A percentile compares a stretch with the other conserved stretches of the same genome.
Evolutionary conservation across 2,329 filamentous ascomycete species (phyloP).

Genomic region (Calonectria fujianensis): DNA sequence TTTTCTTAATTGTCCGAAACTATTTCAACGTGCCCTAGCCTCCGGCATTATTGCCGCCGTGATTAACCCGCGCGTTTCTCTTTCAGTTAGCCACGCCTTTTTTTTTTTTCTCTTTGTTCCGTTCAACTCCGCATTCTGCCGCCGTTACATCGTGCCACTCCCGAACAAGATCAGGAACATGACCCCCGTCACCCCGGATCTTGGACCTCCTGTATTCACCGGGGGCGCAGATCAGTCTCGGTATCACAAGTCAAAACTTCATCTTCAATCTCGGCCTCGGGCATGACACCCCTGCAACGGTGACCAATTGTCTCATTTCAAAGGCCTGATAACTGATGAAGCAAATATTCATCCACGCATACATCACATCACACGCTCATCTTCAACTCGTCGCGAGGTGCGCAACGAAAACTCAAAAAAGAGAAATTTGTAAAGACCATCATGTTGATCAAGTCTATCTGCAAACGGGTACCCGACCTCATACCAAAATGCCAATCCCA

Average conservation of each 20-base stretch:
- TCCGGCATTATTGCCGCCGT: neutral
- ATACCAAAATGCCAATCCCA: constrained; percentile 39
- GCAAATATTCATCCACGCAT: neutral
- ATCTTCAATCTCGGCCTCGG: constrained; percentile 30
- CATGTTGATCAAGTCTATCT: constrained; percentile 32
- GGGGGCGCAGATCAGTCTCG: constrained; percentile 15
- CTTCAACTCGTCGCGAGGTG: neutral
- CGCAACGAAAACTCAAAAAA: neutral
- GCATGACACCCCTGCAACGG: neutral
- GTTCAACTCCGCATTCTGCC: constrained; percentile 25
- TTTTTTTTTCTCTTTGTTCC: neutral
- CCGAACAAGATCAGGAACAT: constrained; percentile 28
- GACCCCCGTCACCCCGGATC: constrained; percentile 14
- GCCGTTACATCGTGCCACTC: constrained; percentile 40
- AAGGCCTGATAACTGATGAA: neutral
- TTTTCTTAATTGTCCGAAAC: neutral
- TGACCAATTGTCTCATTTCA: constrained; percentile 2
- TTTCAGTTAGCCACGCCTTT: neutral
- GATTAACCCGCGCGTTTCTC: neutral
- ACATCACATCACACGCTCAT: no score
- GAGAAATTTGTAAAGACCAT: neutral
- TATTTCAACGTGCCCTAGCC: neutral
- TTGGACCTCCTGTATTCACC: neutral
- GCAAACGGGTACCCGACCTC: constrained; percentile 36
- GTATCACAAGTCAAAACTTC: constrained; percentile 37